phyloP scores from a whole-genome alignment of 139 green algal genomes.

The Cymbomonas tetramitiformis region DNA sequence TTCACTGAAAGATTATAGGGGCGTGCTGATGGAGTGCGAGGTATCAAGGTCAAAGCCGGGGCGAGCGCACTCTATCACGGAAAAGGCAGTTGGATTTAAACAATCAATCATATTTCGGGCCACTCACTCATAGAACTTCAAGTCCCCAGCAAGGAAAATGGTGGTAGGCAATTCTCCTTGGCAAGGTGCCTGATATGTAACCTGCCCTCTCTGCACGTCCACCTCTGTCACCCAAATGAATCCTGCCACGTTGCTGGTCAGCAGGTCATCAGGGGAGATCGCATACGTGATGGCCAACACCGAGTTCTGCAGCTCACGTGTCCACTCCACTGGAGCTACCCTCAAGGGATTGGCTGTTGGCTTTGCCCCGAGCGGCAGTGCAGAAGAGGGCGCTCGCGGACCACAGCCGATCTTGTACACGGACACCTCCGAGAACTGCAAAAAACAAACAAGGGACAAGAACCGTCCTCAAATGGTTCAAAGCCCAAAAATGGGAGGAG shows the following conservation, averaged over 20 bases:
- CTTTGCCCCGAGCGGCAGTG: slow-evolving; percentile 6
- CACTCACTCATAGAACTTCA: too few relatives aligned
- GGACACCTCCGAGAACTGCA: background rate
- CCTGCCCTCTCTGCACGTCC: slow-evolving; percentile 37
- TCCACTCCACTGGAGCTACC: slow-evolving; percentile 20
- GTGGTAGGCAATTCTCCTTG: slow-evolving; percentile 43
- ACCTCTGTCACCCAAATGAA: slow-evolving; percentile 68
- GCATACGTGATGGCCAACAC: slow-evolving; percentile 5
- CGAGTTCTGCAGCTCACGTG: background rate
- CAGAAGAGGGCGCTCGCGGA: slow-evolving; percentile 39
- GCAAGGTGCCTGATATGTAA: slow-evolving; percentile 60
- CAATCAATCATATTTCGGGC: too few relatives aligned
- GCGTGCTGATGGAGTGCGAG: too few relatives aligned
- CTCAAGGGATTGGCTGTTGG: slow-evolving; percentile 4
- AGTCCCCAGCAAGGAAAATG: background rate
- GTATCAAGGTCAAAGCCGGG: too few relatives aligned
- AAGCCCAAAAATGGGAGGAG: too few relatives aligned
- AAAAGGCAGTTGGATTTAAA: too few relatives aligned
- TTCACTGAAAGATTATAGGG: too few relatives aligned
- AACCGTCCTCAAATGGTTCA: background rate
- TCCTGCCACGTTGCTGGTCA: slow-evolving; percentile 28
- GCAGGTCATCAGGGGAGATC: background rate
- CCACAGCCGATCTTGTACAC: slow-evolving; percentile 23
- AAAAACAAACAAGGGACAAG: background rate
- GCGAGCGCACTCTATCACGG: too few relatives aligned